Evolutionary conservation across 345 rosid species (phyloP).

Genomic region (Brassica nigra): DNA sequence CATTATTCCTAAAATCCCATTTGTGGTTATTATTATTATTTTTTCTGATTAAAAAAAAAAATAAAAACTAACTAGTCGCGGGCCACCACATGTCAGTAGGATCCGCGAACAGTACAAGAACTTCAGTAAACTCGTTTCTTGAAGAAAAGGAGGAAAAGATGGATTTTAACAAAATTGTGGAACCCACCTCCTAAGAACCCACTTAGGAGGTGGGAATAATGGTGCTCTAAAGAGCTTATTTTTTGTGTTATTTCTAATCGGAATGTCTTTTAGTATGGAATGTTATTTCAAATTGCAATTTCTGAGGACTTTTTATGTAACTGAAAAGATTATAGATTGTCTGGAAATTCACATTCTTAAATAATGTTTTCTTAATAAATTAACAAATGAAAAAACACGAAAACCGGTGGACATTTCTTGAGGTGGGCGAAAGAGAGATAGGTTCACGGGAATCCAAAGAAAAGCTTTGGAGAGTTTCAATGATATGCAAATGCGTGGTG

Average conservation of each 20-base stretch:
- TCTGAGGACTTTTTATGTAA: neutral
- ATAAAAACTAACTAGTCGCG: too few species aligned
- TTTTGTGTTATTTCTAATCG: neutral
- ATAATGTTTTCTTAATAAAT: neutral
- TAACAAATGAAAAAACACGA: slow-evolving; percentile 33
- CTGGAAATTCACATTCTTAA: neutral
- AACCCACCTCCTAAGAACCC: too few species aligned
- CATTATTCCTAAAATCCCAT: too few species aligned
- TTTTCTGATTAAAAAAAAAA: too few species aligned
- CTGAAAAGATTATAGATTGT: neutral
- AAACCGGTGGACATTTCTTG: slow-evolving; percentile 37
- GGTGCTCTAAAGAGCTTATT: neutral
- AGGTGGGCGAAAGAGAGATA: slow-evolving; percentile 4
- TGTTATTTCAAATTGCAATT: neutral
- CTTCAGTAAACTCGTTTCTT: too few species aligned
- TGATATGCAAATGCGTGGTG: slow-evolving; percentile 50
- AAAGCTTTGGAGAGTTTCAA: slow-evolving; percentile 54
- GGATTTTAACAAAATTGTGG: too few species aligned
- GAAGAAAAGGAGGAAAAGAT: too few species aligned
- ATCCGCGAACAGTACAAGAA: too few species aligned
- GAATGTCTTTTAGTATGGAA: neutral
- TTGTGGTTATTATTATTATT: too few species aligned
- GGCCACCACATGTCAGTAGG: too few species aligned
- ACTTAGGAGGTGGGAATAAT: too few species aligned
- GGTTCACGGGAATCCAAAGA: slow-evolving; percentile 60